phyloP scores from a whole-genome alignment of 2,329 filamentous ascomycete species.

The Tolypocladium sp. region DNA sequence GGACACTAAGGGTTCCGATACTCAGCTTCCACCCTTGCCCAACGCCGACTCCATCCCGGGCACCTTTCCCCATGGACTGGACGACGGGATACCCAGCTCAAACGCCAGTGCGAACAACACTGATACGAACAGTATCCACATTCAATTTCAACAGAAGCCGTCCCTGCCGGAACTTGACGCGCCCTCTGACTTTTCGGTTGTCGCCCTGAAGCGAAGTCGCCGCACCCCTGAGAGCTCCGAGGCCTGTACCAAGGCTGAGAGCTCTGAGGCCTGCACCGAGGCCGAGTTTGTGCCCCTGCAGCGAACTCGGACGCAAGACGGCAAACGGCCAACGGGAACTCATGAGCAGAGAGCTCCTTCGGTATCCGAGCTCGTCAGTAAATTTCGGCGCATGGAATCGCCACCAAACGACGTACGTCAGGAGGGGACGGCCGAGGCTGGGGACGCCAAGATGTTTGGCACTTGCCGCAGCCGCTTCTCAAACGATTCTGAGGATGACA shows the following conservation, averaged over 20 bases:
- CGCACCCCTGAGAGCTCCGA: neutral
- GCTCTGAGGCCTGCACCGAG: neutral
- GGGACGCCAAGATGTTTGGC: neutral
- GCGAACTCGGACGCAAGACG: neutral
- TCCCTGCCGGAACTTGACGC: neutral
- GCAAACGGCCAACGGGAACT: neutral
- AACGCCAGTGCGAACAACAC: neutral
- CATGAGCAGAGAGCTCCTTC: conserved; percentile 8
- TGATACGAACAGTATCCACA: neutral
- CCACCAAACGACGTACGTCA: neutral
- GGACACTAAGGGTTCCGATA: neutral
- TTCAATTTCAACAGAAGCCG: neutral
- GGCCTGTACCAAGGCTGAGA: neutral
- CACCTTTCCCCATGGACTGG: neutral
- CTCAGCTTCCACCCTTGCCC: neutral
- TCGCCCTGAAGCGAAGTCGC: neutral
- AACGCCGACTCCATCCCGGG: neutral
- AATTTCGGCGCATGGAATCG: conserved; percentile 13
- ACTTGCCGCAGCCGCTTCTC: conserved; percentile 4
- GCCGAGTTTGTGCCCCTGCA: neutral
- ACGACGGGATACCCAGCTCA: neutral
- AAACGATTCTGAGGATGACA: conserved; percentile 4
- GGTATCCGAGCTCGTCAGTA: conserved; percentile 15
- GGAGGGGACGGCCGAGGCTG: neutral
- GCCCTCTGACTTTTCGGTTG: neutral